Base-by-base conservation (phyloP, 2,329 filamentous ascomycete species). In the Colletotrichum chlorophyti region DNA sequence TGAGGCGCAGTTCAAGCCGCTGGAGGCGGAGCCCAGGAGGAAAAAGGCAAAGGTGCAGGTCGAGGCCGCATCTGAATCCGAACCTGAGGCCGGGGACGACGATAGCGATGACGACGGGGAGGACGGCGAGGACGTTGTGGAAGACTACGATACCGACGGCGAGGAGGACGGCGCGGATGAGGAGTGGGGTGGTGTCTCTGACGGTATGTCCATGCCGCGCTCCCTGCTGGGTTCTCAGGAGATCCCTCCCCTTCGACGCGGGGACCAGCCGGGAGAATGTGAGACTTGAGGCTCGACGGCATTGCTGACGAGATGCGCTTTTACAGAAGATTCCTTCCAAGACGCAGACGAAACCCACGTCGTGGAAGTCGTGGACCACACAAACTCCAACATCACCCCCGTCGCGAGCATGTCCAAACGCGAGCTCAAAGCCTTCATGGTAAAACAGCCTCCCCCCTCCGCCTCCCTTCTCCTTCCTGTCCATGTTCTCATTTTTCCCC, bases 1-100 rank as follows among this genome's bases (percentile, higher is more conserved):
- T 70, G 95, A 97, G 75, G 85, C 91, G 24, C 88, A 90, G 69
- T 98, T 97, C 77, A 85, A 87, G 70, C 92, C 94, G 8, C 73
- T 97, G 0, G 41, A 9, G 34, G 79, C 79, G 35, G 71, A 73
- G 68, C 52, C 35, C 58, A 63, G 38, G 62, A 63, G 5, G 17
- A 53, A 51, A 45, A 58, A 51, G 63, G 37, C 61, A 64, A 64
- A 48, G 32, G 32, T 12, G 5, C 9, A 26, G 29, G 21, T 15
- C 12, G 19, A 50, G 24, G 53, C 63, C 21, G 59, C 62, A n/a
- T n/a, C n/a, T n/a, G n/a, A n/a, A n/a, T n/a, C n/a, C n/a, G n/a
- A n/a, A n/a, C n/a, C n/a, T 21, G 64, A 67, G 5, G 69, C 69
- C 14, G 43, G 48, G 7, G 50, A 58, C 5, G 68, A 63, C 14